Evolutionary conservation across 164 flowering plant genomes (phyloP), one percentile per base, ranked within the genome.

Genomic region (Cinnamomum chago): DNA sequence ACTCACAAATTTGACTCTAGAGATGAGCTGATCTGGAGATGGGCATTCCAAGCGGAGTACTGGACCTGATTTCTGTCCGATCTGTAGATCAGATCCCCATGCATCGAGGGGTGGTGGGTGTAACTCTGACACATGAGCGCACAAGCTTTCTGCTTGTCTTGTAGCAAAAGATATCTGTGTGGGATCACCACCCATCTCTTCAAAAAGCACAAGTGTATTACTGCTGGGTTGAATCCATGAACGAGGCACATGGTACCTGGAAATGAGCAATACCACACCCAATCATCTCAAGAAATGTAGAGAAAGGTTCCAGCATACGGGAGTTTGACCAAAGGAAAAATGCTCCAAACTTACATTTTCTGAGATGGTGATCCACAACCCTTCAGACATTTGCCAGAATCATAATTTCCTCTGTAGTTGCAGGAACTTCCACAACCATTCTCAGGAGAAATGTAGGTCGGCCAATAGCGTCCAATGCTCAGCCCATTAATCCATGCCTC

Each of bases 401-500:
- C 84, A 64, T 79, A 94, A 76, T 84, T 0, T 74, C 97, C 97
- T 82, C 82, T 87, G 85, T 92, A 94, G 73, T 87, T 76, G 83
- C 99, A 96, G 18, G 86, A 80, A 50, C 79, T 74, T 2, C 85
- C 72, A 82, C 99, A 94, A 66, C 93, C 94, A 72, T 77, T 73
- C 70, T 80, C 86, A 66, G 90, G 79, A 73, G 97, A 73, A 22
- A 70, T 70, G 71, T 84, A 69, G 30, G 88, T 75, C 58, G 99
- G 98, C 98, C 98, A 96, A 77, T 86, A 96, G 50, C 97, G 95
- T 51, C 99, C 99, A 65, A 94, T 92, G 90, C 98, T 91, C 71
- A 92, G 92, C 28, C 97, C 99, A 70, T 96, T 96, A 71, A 96
- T 88, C 99, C 99, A 96, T 50, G 99, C 99, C 79, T 89, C 92